A percentile compares a stretch with the other conserved stretches of the same genome.
Conservation (phyloP, 2,329 filamentous ascomycete species). For the Penicillium griseofulvum region DNA sequence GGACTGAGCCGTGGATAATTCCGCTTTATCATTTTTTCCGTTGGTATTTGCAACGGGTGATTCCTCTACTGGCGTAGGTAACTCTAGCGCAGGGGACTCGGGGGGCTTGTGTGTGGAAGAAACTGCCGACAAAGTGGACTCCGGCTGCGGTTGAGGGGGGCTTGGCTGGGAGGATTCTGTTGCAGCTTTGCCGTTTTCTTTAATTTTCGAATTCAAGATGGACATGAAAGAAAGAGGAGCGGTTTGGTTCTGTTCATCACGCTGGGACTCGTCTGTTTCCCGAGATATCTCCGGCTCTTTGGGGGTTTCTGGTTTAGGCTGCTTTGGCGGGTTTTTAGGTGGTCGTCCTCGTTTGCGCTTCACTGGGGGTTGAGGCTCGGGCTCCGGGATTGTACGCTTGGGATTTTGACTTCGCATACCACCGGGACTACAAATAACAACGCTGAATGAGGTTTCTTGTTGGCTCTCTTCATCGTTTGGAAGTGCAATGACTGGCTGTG, state of each 20-base stretch:
- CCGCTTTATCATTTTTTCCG: background rate
- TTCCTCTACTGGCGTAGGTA: background rate
- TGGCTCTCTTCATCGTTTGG: background rate
- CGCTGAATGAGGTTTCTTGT: constrained; percentile 5
- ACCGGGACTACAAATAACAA: constrained; percentile 15
- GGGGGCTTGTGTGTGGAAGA: background rate
- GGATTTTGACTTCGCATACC: background rate
- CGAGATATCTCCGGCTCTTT: background rate
- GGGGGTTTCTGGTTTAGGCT: background rate
- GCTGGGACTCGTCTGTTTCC: background rate
- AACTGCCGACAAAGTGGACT: background rate
- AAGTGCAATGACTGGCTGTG: background rate
- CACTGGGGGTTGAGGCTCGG: constrained; percentile 13
- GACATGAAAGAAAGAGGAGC: background rate
- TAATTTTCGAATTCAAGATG: background rate
- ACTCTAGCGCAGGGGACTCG: no score
- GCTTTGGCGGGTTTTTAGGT: background rate
- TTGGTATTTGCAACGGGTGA: background rate
- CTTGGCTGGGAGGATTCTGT: background rate
- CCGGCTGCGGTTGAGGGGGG: no score
- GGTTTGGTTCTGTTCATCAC: background rate
- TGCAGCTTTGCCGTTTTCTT: background rate
- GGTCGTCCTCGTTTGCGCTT: constrained; percentile 19
- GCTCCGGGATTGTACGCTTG: constrained; percentile 15
- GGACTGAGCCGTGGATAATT: background rate